These are phyloP conservation scores for Castanopsis chinensis DNA, from an alignment of 306 rosid genomes.

Conservation along the genomic window DNA sequence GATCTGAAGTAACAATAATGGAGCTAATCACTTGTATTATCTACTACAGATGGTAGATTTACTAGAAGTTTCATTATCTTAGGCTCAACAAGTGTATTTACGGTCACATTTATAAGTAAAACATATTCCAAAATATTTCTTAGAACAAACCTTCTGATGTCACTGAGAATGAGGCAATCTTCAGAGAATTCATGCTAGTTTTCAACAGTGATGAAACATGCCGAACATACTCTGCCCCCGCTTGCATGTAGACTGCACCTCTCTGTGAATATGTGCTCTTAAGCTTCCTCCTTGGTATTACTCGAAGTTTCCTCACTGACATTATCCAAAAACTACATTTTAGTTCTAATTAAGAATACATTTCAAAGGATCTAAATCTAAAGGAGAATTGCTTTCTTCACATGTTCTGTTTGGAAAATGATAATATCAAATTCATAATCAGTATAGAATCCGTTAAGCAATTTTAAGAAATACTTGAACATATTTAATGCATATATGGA, in stretches of 20 bases:
- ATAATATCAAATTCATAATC: conserved; percentile 4
- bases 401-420: conserved; percentile 7
- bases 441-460: not conserved
- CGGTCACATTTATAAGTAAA: not conserved
- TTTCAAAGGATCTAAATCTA: not conserved
- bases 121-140: not conserved
- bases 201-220: conserved; percentile 74
- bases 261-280: conserved; percentile 68
- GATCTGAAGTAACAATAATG: not conserved
- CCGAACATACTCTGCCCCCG: conserved; percentile 73
- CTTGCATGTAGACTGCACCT: conserved; percentile 74
- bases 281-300: conserved; percentile 75
- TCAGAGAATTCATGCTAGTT: conserved; percentile 68
- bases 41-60: not conserved
- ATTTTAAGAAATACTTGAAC: not conserved
- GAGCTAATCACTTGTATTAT: not conserved
- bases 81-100: not conserved
- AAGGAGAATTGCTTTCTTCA: not conserved
- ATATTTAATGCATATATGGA: not conserved
- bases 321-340: conserved; percentile 16
- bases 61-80: not conserved
- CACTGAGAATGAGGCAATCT: conserved; percentile 43
- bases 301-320: conserved; percentile 80
- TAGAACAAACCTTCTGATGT: conserved; percentile 65
- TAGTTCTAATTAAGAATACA: not conserved